Base-by-base conservation (phyloP, 192 early-diverging fungal genomes). In the Mortierella hygrophila region DNA sequence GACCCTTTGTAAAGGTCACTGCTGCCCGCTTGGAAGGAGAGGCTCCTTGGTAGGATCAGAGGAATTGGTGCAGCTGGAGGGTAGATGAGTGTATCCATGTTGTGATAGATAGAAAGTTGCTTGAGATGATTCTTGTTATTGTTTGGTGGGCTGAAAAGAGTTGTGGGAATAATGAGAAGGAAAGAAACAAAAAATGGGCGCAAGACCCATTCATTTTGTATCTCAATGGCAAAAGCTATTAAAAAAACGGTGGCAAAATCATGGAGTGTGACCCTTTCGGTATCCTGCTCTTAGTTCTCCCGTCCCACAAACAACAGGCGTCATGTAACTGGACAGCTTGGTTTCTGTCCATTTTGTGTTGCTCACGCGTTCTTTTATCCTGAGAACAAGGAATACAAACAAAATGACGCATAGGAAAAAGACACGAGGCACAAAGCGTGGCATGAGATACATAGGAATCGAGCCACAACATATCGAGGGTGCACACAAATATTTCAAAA, bases 71-170 rank as follows among this genome's bases (percentile, higher is more conserved):
- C 47, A 15, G 76, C 16, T 7, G n/a, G 76, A 32, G 68, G 68
- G 21, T 70, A 78, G 32, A 78, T 68, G 10, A 70, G 76, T 20
- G 29, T 78, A 46, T 78, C 76, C 76, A 78, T 78, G 7, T 44
- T 65, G 29, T n/a, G n/a, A 26, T 23, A 26, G 1, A 26, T 4
- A 1, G 60, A 29, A 65, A 13, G 26, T 10, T 13, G 46, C 11
- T 21, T 32, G 74, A 23, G 35, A 68, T 68, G 41, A 42, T 26
- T 11, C 37, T 10, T 37, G 7, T 40, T 70, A 40, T 37, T 42
- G 21, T 72, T 16, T 32, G 21, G 20, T 73, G 7, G n/a, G 15
- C 29, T 47, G 47, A 32, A 20, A 52, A 18, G 49, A 16, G 35
- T 35, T 16, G 49, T 52, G 49, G 26, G 23, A 49, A 11, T 3